These are phyloP conservation scores for Ballota nigra DNA, from an alignment of 257 asterid genomes.

Conservation along the genomic window DNA sequence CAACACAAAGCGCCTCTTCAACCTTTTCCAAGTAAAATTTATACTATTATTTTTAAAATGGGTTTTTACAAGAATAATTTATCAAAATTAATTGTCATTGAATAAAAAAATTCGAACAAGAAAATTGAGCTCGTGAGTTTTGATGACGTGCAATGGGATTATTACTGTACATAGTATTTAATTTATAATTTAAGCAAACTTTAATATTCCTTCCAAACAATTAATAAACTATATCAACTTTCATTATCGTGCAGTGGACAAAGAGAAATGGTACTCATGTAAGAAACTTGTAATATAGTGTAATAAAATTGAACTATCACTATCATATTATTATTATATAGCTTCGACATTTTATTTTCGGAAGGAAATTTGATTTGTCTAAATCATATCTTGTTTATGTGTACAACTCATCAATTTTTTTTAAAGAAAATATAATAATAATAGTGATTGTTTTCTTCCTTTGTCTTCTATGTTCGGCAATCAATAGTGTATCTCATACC, in stretches of 20 bases:
- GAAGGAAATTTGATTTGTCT: background rate
- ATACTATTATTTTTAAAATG: background rate
- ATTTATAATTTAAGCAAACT: slow-evolving; percentile 24
- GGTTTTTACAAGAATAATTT: background rate
- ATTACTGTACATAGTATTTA: background rate
- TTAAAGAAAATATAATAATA: background rate
- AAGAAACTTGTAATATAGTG: background rate
- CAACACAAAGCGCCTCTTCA: background rate
- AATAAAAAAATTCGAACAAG: background rate
- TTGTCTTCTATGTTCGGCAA: slow-evolving; percentile 17
- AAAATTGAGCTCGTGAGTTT: slow-evolving; percentile 9
- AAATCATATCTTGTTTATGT: slow-evolving; percentile 12
- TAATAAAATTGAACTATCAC: slow-evolving; percentile 10
- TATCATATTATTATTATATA: background rate
- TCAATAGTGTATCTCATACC: slow-evolving; percentile 8
- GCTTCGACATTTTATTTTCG: background rate
- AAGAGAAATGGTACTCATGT: slow-evolving; percentile 6
- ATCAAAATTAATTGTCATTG: background rate
- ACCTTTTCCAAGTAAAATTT: too few species aligned
- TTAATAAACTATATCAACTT: slow-evolving; percentile 11
- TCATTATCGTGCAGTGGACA: background rate
- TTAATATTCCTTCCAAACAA: slow-evolving; percentile 1
- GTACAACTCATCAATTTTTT: background rate
- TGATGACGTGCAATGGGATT: slow-evolving; percentile 8
- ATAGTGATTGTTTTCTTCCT: background rate